Percentiles rank a stretch among this genome's conserved stretches.
phyloP scores from a whole-genome alignment of 2,329 filamentous ascomycete species.

The Pseudogymnoascus sp. region DNA sequence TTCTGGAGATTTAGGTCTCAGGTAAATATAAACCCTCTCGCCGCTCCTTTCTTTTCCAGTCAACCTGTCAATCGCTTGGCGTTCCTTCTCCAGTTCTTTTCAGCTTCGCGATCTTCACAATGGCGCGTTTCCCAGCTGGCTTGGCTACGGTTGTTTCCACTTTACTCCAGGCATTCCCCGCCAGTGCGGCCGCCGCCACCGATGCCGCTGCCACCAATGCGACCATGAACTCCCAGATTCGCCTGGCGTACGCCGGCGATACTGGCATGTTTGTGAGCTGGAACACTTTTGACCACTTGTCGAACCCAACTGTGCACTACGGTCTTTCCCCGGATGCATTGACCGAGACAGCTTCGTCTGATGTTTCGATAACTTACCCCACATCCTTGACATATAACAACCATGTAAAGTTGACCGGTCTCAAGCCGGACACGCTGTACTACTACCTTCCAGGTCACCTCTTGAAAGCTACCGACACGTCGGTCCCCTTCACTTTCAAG shows the following conservation, averaged over 20 bases:
- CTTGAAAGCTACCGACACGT: background rate
- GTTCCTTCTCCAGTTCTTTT: background rate
- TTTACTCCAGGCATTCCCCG: background rate
- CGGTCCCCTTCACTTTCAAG: constrained; percentile 19
- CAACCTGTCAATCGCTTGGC: background rate
- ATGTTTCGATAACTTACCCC: constrained; percentile 27
- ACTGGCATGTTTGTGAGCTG: constrained; percentile 28
- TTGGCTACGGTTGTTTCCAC: background rate
- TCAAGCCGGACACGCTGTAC: constrained; percentile 23
- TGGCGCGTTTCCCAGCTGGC: background rate
- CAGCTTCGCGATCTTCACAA: background rate
- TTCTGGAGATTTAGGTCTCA: background rate
- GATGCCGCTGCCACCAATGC: background rate
- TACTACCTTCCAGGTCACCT: constrained; percentile 20
- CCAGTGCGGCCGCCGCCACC: background rate
- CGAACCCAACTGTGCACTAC: constrained; percentile 27
- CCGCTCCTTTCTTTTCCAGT: background rate
- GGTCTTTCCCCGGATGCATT: constrained; percentile 23
- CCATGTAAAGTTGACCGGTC: constrained; percentile 15
- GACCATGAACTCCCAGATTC: constrained; percentile 12
- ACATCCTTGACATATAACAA: constrained; percentile 31
- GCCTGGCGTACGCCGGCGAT: constrained; percentile 15
- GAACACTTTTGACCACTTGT: constrained; percentile 30
- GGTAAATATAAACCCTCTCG: background rate
- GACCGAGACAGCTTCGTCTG: constrained; percentile 21